Percentiles rank a stretch among this genome's conserved stretches.
Conservation (phyloP, 768 basidiomycete species). For the Boletus rubropictus region DNA sequence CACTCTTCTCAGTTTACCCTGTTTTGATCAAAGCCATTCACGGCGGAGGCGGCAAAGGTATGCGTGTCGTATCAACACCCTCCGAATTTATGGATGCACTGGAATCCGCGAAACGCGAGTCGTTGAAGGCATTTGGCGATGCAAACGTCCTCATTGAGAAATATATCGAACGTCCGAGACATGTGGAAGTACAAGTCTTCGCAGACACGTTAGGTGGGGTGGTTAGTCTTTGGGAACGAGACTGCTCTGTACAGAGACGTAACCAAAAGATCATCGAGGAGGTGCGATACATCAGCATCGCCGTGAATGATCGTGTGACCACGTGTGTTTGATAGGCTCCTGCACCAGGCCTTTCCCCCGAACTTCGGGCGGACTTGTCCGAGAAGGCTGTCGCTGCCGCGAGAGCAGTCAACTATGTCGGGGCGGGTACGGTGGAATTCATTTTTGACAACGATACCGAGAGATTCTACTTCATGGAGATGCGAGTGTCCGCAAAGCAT, state of each 20-base stretch:
- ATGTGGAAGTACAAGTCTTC: conserved; percentile 94
- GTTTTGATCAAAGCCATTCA: conserved; percentile 96
- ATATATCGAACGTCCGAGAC: conserved; percentile 80
- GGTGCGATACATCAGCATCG: conserved; percentile 31
- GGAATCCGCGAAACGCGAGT: conserved; percentile 84
- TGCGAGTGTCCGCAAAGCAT: conserved; percentile 41
- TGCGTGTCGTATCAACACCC: conserved; percentile 72
- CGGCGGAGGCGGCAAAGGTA: conserved; percentile 94
- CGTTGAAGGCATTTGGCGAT: conserved; percentile 82
- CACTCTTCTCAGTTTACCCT: conserved; percentile 59
- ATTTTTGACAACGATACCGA: conserved; percentile 90
- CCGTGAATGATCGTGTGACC: neutral
- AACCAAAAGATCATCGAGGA: conserved; percentile 97
- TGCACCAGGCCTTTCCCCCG: conserved; percentile 78
- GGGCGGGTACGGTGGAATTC: conserved; percentile 93
- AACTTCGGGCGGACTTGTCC: conserved; percentile 74
- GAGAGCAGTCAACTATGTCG: conserved; percentile 84
- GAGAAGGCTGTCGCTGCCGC: conserved; percentile 91
- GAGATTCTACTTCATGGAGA: conserved; percentile 94
- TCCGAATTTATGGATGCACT: conserved; percentile 75
- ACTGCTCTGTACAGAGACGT: conserved; percentile 85
- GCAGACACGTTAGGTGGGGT: conserved; percentile 74
- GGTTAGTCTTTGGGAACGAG: conserved; percentile 94
- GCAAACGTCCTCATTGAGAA: conserved; percentile 85
- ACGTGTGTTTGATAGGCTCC: conserved; percentile 55